Evolutionary conservation across 202 grass and related monocot species (phyloP).

Genomic region (Panicum virgatum): DNA sequence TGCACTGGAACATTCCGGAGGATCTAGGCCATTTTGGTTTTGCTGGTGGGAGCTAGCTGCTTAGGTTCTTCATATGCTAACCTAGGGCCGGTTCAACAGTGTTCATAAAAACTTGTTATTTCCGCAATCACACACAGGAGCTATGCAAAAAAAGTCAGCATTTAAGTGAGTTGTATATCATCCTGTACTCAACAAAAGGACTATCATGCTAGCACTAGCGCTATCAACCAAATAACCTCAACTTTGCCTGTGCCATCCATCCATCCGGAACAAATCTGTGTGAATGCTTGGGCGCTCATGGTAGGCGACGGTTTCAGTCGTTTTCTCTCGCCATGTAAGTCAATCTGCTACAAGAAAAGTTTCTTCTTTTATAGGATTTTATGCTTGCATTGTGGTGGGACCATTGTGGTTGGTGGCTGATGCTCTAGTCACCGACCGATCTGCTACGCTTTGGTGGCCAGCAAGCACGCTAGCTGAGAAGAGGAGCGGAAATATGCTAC

Average conservation of each 20-base stretch:
- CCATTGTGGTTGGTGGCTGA: background rate
- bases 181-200: background rate
- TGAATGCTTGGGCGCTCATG: too few species aligned
- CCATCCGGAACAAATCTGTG: too few species aligned
- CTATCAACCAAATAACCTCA: background rate
- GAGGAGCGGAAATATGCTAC: background rate
- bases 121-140: background rate
- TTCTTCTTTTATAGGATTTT: background rate
- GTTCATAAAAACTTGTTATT: background rate
- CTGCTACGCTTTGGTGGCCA: too few species aligned
- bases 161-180: background rate
- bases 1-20: too few species aligned
- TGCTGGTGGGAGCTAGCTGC: too few species aligned
- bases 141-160: background rate
- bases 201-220: background rate
- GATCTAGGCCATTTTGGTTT: too few species aligned
- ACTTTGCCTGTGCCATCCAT: too few species aligned
- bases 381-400: background rate
- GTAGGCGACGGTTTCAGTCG: background rate
- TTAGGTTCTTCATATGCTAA: too few species aligned
- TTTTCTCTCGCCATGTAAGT: background rate
- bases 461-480: background rate
- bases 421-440: too few species aligned
- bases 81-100: too few species aligned
- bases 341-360: background rate